Evolutionary conservation across 2,329 filamentous ascomycete genomes (phyloP), one percentile per base, ranked within the genome.

Genomic region (Penicillium crustosum): DNA sequence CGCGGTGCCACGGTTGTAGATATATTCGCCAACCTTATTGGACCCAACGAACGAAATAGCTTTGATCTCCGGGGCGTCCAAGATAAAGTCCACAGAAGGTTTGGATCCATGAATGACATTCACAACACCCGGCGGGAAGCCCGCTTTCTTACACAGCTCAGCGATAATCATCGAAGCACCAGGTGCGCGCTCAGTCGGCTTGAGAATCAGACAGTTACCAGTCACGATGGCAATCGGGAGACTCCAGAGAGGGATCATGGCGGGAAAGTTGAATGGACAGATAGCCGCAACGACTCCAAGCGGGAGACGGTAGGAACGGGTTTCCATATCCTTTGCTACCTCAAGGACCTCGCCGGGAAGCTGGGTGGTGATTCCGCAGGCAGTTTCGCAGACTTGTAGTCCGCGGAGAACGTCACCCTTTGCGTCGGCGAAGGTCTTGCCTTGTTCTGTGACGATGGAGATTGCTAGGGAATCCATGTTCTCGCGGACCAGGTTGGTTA

Each of bases 21-120:
- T 87, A 73, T 88, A 87, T 68, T 88, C 85, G 47, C 85, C 85
- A 9, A 84, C 85, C 68, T 81, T 81, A 77, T 87, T 87, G 74
- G 80, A 82, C 49, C 85, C 85, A n/a, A 88, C 85, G 64, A 88
- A 88, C 67, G 79, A 83, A 62, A 88, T 81, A 50, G 85, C 85
- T 76, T 86, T 87, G 78, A 87, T 86, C 57, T 77, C 76, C 3
- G 85, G 85, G 69, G 86, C 83, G 63, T 87, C 85, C 62, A 88
- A 78, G 67, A 88, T 84, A 74, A 86, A 87, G 73, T 87, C 83
- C 43, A 87, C 85, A 5, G 50, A 39, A 2, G 2, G 85, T 83
- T 72, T 81, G 81, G 73, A 85, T 10, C 50, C 50, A n/a, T 53
- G 50, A 6, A 47, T 36, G 15, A 53, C 50, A 3, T 53, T 53